Evolutionary conservation across 352 stramenopile genomes (phyloP).

Genomic region (Phytophthora brassicae): DNA sequence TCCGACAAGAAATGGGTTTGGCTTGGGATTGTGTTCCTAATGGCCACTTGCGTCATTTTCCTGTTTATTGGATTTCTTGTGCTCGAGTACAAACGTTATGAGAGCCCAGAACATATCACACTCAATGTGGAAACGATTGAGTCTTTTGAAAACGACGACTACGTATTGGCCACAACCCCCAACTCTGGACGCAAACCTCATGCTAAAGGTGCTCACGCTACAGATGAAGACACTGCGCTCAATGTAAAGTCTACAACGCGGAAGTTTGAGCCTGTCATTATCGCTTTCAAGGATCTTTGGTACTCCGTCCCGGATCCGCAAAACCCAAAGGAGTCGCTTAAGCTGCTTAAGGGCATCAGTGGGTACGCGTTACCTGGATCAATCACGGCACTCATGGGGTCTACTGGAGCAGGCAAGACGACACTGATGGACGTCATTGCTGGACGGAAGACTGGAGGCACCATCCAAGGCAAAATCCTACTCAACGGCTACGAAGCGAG

Average conservation of each 20-base stretch:
- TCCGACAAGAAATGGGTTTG: slow-evolving; percentile 52
- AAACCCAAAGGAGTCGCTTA: slow-evolving; percentile 46
- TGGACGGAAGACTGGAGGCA: slow-evolving; percentile 84
- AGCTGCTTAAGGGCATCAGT: slow-evolving; percentile 61
- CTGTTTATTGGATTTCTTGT: slow-evolving; percentile 31
- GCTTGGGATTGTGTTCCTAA: slow-evolving; percentile 36
- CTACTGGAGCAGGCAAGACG: slow-evolving; percentile 80
- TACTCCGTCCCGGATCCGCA: slow-evolving; percentile 37
- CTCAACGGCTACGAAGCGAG: slow-evolving; percentile 41
- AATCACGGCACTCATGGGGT: slow-evolving; percentile 60
- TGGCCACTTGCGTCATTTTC: slow-evolving; percentile 38
- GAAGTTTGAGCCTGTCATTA: slow-evolving; percentile 24
- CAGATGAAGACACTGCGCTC: slow-evolving; percentile 3
- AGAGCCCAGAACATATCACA: slow-evolving; percentile 18
- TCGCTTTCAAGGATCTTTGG: slow-evolving; percentile 41
- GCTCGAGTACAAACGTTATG: slow-evolving; percentile 33
- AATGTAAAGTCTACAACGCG: slow-evolving; percentile 7
- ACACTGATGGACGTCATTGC: slow-evolving; percentile 93
- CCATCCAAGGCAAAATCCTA: slow-evolving; percentile 58
- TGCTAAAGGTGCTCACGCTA: not conserved
- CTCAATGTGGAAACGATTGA: slow-evolving; percentile 1
- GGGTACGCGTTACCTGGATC: slow-evolving; percentile 41
- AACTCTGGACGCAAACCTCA: slow-evolving; percentile 11
- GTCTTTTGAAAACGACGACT: slow-evolving; percentile 5
- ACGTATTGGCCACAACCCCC: slow-evolving; percentile 15